Conservation (phyloP, 78 protist species). For the Neovahlkampfia damariscottae region DNA sequence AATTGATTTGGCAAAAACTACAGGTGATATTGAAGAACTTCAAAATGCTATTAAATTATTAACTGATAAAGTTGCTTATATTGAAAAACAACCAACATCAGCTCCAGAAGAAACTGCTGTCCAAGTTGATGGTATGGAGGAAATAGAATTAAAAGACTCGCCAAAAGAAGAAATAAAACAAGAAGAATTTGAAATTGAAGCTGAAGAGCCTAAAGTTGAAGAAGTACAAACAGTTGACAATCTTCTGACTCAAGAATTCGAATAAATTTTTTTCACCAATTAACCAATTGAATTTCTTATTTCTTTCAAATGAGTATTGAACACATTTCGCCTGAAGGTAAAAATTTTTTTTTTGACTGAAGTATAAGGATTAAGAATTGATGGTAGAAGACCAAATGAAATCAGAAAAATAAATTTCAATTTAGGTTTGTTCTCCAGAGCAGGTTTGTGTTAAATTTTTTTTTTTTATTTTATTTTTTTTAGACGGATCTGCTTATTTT, state of each 20-base stretch:
- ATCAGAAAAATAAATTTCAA: conserved; percentile 29
- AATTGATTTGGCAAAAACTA: too few relatives aligned
- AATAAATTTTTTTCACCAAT: too few relatives aligned
- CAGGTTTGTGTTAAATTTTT: too few relatives aligned
- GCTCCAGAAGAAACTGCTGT: background rate
- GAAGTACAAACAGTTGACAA: too few relatives aligned
- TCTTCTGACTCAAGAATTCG: background rate
- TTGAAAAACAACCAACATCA: background rate
- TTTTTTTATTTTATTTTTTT: too few relatives aligned
- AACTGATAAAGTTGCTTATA: too few relatives aligned
- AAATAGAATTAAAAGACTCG: background rate
- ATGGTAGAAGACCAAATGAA: conserved; percentile 79
- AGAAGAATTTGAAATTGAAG: too few relatives aligned
- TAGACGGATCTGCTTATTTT: conserved; percentile 76
- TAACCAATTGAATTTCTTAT: background rate
- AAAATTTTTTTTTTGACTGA: too few relatives aligned
- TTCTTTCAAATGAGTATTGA: conserved; percentile 4
- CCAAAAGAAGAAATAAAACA: background rate
- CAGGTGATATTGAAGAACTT: too few relatives aligned
- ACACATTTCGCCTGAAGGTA: conserved; percentile 15
- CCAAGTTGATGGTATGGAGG: background rate
- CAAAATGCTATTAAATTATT: too few relatives aligned
- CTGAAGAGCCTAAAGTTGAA: background rate
- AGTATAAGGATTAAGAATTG: conserved; percentile 79
- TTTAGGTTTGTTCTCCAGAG: conserved; percentile 31